A percentile compares a stretch with the other conserved stretches of the same genome.
phyloP scores from a whole-genome alignment of 768 basidiomycete species.

The Pholiota microspora region DNA sequence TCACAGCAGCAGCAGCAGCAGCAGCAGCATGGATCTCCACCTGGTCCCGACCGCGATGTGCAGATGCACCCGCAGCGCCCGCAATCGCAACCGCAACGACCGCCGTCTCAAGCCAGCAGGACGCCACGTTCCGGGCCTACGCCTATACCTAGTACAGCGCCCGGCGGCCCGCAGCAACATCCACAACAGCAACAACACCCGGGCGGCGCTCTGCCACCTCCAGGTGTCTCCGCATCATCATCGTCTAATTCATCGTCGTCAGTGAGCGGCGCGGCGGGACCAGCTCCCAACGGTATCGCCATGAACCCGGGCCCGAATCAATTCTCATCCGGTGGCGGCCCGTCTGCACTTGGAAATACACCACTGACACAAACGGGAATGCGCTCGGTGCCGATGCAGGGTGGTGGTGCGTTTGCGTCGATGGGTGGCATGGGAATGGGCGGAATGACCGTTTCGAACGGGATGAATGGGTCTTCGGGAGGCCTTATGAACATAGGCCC shows the following conservation, averaged over 20 bases:
- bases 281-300: background rate
- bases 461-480: background rate
- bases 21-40: constrained; percentile 29
- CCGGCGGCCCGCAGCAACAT: constrained; percentile 19
- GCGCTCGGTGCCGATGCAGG: background rate
- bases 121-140: constrained; percentile 25
- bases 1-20: constrained; percentile 21
- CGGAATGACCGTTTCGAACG: background rate
- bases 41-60: constrained; percentile 33
- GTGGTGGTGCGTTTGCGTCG: background rate
- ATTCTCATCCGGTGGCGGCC: constrained; percentile 18
- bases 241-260: background rate
- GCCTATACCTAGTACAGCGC: constrained; percentile 22
- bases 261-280: background rate
- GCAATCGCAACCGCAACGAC: constrained; percentile 60
- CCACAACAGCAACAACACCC: background rate
- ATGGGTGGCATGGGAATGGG: background rate
- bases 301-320: background rate
- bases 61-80: constrained; percentile 47
- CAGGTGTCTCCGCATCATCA: background rate
- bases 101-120: constrained; percentile 47
- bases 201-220: background rate
- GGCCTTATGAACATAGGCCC: background rate
- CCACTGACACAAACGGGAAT: constrained; percentile 3
- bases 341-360: constrained; percentile 27